Evolutionary conservation across 768 basidiomycete genomes (phyloP).

Genomic region (Lentinula edodes): DNA sequence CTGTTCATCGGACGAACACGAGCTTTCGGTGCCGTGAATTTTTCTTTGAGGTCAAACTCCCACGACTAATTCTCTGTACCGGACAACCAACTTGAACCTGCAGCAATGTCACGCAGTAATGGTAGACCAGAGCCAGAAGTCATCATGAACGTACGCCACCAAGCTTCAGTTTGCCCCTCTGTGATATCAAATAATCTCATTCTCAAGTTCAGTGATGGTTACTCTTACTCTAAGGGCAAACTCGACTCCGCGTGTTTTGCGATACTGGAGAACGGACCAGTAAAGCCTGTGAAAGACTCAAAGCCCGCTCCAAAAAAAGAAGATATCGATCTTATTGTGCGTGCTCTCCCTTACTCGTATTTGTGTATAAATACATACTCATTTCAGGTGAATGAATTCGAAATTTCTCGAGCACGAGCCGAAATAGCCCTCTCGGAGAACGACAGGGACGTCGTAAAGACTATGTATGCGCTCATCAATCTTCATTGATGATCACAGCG

Average conservation of each 20-base stretch:
- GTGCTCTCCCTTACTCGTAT: conserved; percentile 14
- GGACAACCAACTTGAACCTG: neutral
- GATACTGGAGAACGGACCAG: conserved; percentile 50
- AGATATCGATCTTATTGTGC: conserved; percentile 61
- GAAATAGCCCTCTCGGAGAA: conserved; percentile 53
- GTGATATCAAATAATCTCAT: neutral
- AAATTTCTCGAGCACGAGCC: conserved; percentile 51
- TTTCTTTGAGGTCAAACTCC: neutral
- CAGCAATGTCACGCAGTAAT: conserved; percentile 34
- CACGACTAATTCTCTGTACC: neutral
- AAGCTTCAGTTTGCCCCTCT: neutral
- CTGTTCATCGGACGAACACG: neutral
- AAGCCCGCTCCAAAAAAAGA: conserved; percentile 43
- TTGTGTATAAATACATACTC: neutral
- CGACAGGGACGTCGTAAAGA: conserved; percentile 45
- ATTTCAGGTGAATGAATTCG: conserved; percentile 56
- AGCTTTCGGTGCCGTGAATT: neutral
- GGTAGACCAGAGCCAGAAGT: conserved; percentile 61
- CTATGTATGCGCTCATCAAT: conserved; percentile 37
- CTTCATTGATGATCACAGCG: neutral
- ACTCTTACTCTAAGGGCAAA: conserved; percentile 60
- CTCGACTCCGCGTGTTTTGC: conserved; percentile 58
- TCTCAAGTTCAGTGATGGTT: conserved; percentile 51
- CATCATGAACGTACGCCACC: conserved; percentile 53
- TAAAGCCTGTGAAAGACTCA: conserved; percentile 39